Conservation (phyloP, 2,329 filamentous ascomycete species). For the Clarireedia hainanense region DNA sequence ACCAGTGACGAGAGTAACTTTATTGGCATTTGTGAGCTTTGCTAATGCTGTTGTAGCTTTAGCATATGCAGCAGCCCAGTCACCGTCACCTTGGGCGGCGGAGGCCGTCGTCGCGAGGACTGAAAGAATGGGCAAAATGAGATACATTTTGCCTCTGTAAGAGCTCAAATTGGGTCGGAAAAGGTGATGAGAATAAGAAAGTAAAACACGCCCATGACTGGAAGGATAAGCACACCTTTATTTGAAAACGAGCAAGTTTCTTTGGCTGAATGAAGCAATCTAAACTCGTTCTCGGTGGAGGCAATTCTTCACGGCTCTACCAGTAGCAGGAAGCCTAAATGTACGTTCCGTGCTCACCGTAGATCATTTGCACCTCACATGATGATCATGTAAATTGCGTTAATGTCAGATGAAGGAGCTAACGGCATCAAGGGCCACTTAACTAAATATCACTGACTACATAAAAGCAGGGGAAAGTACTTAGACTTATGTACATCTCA, state of each 20-base stretch:
- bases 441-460: neutral
- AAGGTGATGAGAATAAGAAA: neutral
- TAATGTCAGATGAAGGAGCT: neutral
- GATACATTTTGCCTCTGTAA: neutral
- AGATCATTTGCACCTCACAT: neutral
- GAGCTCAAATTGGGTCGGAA: neutral
- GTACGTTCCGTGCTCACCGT: neutral
- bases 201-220: neutral
- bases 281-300: too few relatives aligned
- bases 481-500: neutral
- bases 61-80: constrained; percentile 61
- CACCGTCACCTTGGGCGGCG: constrained; percentile 18
- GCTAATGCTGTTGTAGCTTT: constrained; percentile 61
- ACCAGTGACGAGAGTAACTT: constrained; percentile 72
- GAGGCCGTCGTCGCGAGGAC: constrained; percentile 12
- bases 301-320: too few relatives aligned
- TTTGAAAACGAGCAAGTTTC: too few relatives aligned
- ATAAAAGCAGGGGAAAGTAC: neutral
- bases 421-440: neutral
- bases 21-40: constrained; percentile 65
- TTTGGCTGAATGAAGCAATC: too few relatives aligned
- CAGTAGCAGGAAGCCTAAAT: too few relatives aligned
- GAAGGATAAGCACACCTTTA: too few relatives aligned
- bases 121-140: constrained; percentile 9
- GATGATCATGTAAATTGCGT: neutral